Evolutionary conservation across 441 rosid species (phyloP), one percentile per base, ranked within the genome.

Genomic region (Erodium texanum): DNA sequence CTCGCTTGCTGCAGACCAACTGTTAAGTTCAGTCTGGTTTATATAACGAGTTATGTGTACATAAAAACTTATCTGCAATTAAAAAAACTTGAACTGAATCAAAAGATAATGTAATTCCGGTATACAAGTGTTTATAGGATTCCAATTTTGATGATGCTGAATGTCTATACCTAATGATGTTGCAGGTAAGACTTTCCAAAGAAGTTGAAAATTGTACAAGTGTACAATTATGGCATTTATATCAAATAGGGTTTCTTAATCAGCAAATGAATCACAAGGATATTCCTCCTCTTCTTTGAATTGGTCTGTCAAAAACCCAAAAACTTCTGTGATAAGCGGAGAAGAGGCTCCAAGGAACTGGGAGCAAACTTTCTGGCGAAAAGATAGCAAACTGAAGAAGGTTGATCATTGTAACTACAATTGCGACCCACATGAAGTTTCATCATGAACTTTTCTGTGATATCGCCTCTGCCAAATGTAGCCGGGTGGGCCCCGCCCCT

Each of bases 401-500:
- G 75, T 67, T 69, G 86, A 14, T 85, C 87, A 67, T 93, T 93
- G 66, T 90, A 87, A 3, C 77, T 74, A 77, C 98, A 93, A 45
- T 45, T 45, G 52, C 52, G 52, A 45, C 52, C 19, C 56, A 75
- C 0, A 87, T 83, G 64, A 81, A 84, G 14, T 89, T 87, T 80
- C 80, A 97, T 78, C 66, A 90, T 85, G n/a, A 86, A 73, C 24
- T 77, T 86, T 68, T 78, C 90, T 0, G 85, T 85, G 58, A 94
- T 72, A 71, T 91, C 97, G 0, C 81, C 74, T 68, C 83, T 36
- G 65, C 96, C 97, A 32, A 89, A 94, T 0, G 97, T 91, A 29
- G 96, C 99, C 0, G 99, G 99, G 79, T 91, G 99, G 58, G 96
- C 73, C 0, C 99, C 97, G 0, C 99, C 99, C 61, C 99, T 82